These are phyloP conservation scores for Kluyveromyces siamensis DNA, from an alignment of 805 yeast species.

Conservation along the genomic window DNA sequence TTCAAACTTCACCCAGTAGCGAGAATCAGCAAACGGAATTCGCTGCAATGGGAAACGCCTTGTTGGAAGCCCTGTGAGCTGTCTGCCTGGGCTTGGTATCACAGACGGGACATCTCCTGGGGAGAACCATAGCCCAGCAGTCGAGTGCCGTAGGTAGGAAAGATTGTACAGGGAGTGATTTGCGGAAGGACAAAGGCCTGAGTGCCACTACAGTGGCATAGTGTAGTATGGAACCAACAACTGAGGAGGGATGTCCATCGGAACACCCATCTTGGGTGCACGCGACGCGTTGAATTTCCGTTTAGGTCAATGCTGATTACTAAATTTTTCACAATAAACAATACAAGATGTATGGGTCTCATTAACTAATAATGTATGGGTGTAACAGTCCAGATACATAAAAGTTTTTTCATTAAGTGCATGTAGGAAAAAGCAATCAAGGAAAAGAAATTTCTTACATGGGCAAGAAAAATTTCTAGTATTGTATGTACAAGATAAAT, in stretches of 20 bases:
- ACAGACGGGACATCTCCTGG: background rate
- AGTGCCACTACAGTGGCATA: too few relatives aligned
- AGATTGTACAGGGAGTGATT: too few relatives aligned
- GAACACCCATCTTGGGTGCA: background rate
- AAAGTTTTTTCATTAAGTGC: too few relatives aligned
- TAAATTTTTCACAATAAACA: background rate
- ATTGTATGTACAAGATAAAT: background rate
- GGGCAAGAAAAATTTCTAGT: background rate
- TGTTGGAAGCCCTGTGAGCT: background rate
- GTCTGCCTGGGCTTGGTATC: background rate
- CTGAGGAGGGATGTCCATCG: too few relatives aligned
- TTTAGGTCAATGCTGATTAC: background rate
- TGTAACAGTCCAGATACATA: background rate
- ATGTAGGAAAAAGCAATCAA: background rate
- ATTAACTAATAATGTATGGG: background rate
- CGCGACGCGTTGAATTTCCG: background rate
- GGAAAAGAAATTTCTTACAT: background rate
- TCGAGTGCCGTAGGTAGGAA: too few relatives aligned
- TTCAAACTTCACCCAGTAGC: background rate
- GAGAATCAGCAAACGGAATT: background rate
- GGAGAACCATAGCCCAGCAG: background rate
- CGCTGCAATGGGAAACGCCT: background rate
- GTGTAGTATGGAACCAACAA: too few relatives aligned
- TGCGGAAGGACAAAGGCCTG: too few relatives aligned
- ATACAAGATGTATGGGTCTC: too few relatives aligned